A percentile compares a stretch with the other conserved stretches of the same genome.
phyloP scores from a whole-genome alignment of 331 rosid genomes.

The Ulmus americana region DNA sequence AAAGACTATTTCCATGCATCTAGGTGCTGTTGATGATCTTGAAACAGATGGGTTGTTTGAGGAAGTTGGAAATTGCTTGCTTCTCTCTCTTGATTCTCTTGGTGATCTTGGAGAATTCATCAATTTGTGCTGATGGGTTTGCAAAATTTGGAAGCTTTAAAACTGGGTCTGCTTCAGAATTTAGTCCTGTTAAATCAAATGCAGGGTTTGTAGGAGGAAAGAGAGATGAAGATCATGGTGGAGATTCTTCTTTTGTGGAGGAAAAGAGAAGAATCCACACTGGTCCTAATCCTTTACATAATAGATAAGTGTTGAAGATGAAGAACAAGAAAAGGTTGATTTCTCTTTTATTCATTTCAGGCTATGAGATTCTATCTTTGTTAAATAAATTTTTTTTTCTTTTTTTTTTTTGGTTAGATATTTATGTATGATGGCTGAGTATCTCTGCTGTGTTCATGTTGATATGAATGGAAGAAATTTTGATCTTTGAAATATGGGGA shows the following conservation, averaged over 20 bases:
- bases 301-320: slow-evolving; percentile 38
- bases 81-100: slow-evolving; percentile 29
- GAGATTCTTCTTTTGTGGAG: slow-evolving; percentile 33
- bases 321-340: neutral
- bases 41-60: slow-evolving; percentile 33
- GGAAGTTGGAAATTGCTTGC: slow-evolving; percentile 17
- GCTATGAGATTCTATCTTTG: neutral
- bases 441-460: neutral
- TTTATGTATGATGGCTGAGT: neutral
- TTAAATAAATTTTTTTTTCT: neutral
- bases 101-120: slow-evolving; percentile 19
- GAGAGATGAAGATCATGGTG: slow-evolving; percentile 14
- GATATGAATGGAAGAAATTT: slow-evolving; percentile 9
- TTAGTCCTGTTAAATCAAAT: slow-evolving; percentile 12
- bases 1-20: slow-evolving; percentile 35
- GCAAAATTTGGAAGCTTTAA: slow-evolving; percentile 32
- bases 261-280: slow-evolving; percentile 61
- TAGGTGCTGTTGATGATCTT: slow-evolving; percentile 14
- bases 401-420: neutral
- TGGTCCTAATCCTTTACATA: slow-evolving; percentile 78
- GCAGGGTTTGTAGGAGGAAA: slow-evolving; percentile 20
- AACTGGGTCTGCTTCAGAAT: slow-evolving; percentile 26
- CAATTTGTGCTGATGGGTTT: slow-evolving; percentile 27
- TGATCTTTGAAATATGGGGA: neutral
- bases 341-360: slow-evolving; percentile 5